Conservation (phyloP, 2,329 filamentous ascomycete species). For the Fusarium coffeatum region DNA sequence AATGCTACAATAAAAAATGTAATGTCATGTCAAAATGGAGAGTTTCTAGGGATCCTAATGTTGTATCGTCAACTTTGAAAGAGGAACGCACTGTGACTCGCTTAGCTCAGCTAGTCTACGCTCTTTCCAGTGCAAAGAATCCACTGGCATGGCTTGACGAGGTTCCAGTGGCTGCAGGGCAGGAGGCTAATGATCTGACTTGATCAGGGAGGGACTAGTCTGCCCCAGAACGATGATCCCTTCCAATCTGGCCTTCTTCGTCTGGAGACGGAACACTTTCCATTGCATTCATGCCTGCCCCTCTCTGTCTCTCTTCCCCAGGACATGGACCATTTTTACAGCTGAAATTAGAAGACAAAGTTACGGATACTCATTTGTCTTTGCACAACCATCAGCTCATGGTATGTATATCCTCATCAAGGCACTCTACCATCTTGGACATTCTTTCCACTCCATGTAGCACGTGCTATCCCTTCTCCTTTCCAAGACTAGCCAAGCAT, state of each 20-base stretch:
- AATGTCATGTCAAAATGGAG: background rate
- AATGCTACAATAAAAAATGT: conserved; percentile 20
- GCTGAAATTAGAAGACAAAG: background rate
- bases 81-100: conserved; percentile 33
- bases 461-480: conserved; percentile 5
- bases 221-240: conserved; percentile 19
- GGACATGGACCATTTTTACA: background rate
- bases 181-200: conserved; percentile 15
- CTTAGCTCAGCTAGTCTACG: conserved; percentile 40
- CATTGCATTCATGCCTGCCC: conserved; percentile 30
- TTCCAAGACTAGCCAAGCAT: conserved; percentile 21
- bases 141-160: conserved; percentile 33
- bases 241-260: conserved; percentile 25
- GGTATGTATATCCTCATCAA: background rate
- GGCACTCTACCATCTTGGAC: background rate
- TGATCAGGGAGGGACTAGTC: conserved; percentile 9
- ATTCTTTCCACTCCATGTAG: background rate
- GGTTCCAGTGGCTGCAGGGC: conserved; percentile 38
- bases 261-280: conserved; percentile 27
- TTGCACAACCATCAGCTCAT: background rate
- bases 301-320: conserved; percentile 23
- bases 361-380: background rate
- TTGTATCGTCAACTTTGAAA: background rate
- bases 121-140: conserved; percentile 13
- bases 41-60: background rate